Evolutionary conservation across 2,329 filamentous ascomycete genomes (phyloP), one percentile per base, ranked within the genome.

Genomic region (Epichloe glyceriae): DNA sequence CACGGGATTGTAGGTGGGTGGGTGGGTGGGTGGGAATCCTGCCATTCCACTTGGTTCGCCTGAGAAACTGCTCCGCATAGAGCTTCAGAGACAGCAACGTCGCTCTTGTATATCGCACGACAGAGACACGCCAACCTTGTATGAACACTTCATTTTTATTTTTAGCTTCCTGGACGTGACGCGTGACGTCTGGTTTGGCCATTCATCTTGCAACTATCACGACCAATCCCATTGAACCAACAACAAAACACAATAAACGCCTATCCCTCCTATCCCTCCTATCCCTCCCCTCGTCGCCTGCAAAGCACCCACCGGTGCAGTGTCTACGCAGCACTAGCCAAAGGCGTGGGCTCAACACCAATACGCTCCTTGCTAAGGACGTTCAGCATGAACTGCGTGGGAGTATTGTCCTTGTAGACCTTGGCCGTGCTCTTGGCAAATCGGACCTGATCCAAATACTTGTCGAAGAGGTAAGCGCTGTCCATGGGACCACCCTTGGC

Each of bases 401-500:
- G 91, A 59, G 85, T 82, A 76, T 88, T 95, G 70, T 91, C 88
- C 72, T 87, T 86, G 68, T 85, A 87, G 51, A 84, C 78, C 50
- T 78, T 73, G 70, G 94, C 85, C 67, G 77, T 83, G 61, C 84
- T 79, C 83, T 95, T 97, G 80, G 91, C 95, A 64, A 86, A 80
- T 67, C 82, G 78, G 37, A 97, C 89, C 62, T 85, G 91, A 67
- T 95, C 82, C 44, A 97, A 74, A 73, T 97, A 98, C 74, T 88
- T 88, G 71, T 98, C 93, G 64, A 98, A 98, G 53, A 98, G 78
- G 72, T 95, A 97, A 2, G 88, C 83, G 56, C 88, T 94, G 74
- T 98, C 93, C 71, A 95, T 86, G 50, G 93, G 93, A 50, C 93
- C 93, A 54, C 93, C 93, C 77, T 95, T 95, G 59, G 93, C 93